Base-by-base conservation (phyloP, 1,284 basidiomycete genomes). In the Volvariella volvacea region DNA sequence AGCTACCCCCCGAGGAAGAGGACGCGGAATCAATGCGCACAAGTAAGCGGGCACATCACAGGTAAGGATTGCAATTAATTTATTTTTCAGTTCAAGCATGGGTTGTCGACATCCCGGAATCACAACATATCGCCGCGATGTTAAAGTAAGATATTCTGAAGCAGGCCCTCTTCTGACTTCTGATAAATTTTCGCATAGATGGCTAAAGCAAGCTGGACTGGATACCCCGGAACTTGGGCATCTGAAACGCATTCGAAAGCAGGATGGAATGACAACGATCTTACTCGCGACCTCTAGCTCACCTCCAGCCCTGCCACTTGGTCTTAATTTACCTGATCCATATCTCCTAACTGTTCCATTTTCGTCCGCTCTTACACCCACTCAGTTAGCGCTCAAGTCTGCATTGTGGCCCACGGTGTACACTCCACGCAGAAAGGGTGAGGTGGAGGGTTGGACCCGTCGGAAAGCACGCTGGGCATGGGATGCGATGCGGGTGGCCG, bases 61-160 rank as follows among this genome's bases (percentile, higher is more conserved):
- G 34, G n/a, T 7, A 7, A 36, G 14, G 6, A 28, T 22, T 8
- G 32, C 8, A 17, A 44, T 43, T 19, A 7, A 30, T 48, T 19
- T 38, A 17, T 43, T 50, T 45, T 39, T 20, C 50, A 80, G 81
- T 84, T 41, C 66, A 80, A 31, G 84, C 84, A 38, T 96, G 92
- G 91, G 83, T 80, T 6, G 80, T 92, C n/a, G 84, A 92, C 55
- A 75, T 95, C n/a, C 73, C 76, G 0, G 77, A 89, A 51, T 73
- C 74, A 14, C 74, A 71, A 37, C 62, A 80, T 47, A 84, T 81
- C 17, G 73, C 77, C 4, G 59, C 68, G 1, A 70, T 89, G 61
- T 67, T 92, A 7, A 82, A 76, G 87, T 88, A 56, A 44, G 74
- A 36, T 14, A 22, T 22, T 15, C 17, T 39, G 3, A 12, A 6